Conservation (phyloP, 2,329 filamentous ascomycete genomes). For the Hypoxylon sp. region DNA sequence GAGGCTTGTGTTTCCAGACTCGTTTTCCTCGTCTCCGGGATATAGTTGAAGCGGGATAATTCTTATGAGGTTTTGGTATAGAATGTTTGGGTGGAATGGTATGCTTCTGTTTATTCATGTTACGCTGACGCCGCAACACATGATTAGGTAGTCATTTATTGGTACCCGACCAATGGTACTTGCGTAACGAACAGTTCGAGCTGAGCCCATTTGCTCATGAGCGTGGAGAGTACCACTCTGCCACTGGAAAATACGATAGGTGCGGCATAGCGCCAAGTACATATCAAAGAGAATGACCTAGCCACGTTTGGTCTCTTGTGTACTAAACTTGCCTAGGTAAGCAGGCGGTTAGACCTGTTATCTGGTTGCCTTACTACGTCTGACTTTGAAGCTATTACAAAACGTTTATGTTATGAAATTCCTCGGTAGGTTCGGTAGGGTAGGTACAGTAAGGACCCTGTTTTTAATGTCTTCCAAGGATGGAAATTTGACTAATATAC, state of each 20-base stretch:
- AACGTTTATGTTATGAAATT: constrained; percentile 10
- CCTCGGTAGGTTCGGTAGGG: not conserved
- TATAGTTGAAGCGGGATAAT: not conserved
- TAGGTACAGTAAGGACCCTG: constrained; percentile 14
- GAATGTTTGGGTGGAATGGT: not conserved
- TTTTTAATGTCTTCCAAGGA: constrained; percentile 15
- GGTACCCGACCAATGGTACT: not conserved
- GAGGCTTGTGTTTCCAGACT: constrained; percentile 4
- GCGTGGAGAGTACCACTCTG: constrained; percentile 1
- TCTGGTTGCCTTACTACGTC: constrained; percentile 17
- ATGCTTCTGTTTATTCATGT: not conserved
- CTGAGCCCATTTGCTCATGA: constrained; percentile 8
- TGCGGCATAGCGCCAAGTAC: not conserved
- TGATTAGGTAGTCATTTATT: constrained; percentile 7
- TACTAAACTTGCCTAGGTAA: constrained; percentile 1
- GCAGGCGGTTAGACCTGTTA: not conserved
- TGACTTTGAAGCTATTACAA: constrained; percentile 17
- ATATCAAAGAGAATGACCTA: constrained; percentile 1
- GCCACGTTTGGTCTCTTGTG: not conserved
- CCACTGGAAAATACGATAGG: not conserved
- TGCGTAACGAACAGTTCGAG: not conserved
- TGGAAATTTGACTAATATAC: constrained; percentile 4
- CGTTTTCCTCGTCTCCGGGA: not conserved
- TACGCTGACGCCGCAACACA: constrained; percentile 5
- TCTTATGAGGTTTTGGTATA: not conserved